Conservation (phyloP, 208 protist genomes). For the Trypanosomatidae sp. region DNA sequence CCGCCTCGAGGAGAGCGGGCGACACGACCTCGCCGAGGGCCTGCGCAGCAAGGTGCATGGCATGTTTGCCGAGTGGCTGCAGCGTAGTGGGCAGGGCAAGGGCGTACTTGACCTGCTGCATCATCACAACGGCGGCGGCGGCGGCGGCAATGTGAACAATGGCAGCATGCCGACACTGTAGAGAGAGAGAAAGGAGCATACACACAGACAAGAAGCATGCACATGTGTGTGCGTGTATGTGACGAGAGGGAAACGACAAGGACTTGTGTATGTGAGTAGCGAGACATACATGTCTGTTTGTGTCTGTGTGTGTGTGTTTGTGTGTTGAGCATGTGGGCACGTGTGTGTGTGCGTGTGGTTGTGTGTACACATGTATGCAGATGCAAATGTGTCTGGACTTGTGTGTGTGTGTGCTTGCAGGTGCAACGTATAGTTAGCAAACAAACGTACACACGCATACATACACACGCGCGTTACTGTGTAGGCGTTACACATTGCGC, state of each 20-base stretch:
- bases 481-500: no score
- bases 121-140: neutral
- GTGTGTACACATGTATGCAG: no score
- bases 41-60: constrained; percentile 54
- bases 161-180: neutral
- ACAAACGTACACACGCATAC: no score
- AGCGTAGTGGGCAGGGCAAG: constrained; percentile 59
- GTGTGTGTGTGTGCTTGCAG: no score
- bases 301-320: no score
- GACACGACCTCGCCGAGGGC: constrained; percentile 50
- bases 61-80: constrained; percentile 80
- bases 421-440: no score
- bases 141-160: neutral
- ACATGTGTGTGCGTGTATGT: no score
- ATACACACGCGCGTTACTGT: no score
- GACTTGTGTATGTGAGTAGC: neutral
- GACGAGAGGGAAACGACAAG: neutral
- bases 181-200: neutral
- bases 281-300: no score
- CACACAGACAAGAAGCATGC: neutral
- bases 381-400: no score
- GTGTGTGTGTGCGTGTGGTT: no score
- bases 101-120: constrained; percentile 55
- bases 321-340: no score
- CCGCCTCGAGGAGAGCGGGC: constrained; percentile 47